Evolutionary conservation across 1,139 yeast genomes (phyloP).

Genomic region (Petasospora rhodanensis): DNA sequence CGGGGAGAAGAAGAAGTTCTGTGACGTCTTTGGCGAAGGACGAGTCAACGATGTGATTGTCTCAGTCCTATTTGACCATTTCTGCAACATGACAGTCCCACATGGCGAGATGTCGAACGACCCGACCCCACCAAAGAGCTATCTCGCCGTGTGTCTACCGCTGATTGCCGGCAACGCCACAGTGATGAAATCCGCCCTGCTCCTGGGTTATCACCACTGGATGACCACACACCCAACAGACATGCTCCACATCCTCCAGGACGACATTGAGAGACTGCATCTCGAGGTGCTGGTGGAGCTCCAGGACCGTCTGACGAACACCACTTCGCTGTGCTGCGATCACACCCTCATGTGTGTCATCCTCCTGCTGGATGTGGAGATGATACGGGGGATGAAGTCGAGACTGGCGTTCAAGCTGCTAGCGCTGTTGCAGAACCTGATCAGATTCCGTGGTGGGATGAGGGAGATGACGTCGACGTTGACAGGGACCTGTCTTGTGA

Average conservation of each 20-base stretch:
- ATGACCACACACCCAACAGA: conserved; percentile 5
- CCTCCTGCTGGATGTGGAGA: conserved; percentile 9
- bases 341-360: conserved; percentile 12
- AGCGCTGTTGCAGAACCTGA: conserved; percentile 7
- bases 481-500: conserved; percentile 13
- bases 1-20: conserved; percentile 7
- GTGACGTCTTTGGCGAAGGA: conserved; percentile 9
- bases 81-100: too few species aligned
- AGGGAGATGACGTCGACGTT: conserved; percentile 8
- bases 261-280: conserved; percentile 7
- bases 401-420: conserved; percentile 8
- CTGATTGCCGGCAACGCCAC: conserved; percentile 14
- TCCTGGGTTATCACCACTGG: conserved; percentile 9
- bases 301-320: conserved; percentile 6
- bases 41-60: conserved; percentile 8
- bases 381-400: conserved; percentile 8
- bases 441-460: conserved; percentile 14
- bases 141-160: conserved; percentile 8
- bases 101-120: too few species aligned
- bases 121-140: conserved; percentile 6
- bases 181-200: conserved; percentile 9
- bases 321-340: conserved; percentile 13
- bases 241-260: conserved; percentile 3
- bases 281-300: conserved; percentile 7
- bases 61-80: conserved; percentile 9